These are phyloP conservation scores for Nitzschia inconspicua DNA, from an alignment of 108 stramenopile species.

Conservation along the genomic window DNA sequence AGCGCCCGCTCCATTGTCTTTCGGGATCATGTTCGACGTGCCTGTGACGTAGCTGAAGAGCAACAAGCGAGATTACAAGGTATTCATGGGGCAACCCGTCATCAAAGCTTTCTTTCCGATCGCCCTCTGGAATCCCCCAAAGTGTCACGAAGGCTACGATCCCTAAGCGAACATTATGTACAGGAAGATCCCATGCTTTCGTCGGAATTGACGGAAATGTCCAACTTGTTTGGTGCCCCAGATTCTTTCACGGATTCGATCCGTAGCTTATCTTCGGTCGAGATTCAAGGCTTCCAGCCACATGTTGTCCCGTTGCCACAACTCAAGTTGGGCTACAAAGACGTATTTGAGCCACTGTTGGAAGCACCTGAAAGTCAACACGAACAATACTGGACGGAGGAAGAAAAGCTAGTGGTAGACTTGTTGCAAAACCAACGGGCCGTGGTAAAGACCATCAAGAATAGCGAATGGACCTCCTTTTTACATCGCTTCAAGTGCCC, in stretches of 20 bases:
- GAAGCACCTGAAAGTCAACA: constrained; percentile 18
- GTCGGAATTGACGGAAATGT: constrained; percentile 16
- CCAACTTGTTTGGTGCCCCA: constrained; percentile 10
- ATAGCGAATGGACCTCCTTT: constrained; percentile 80
- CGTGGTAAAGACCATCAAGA: constrained; percentile 78
- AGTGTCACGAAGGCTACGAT: background rate
- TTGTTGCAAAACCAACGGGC: constrained; percentile 54
- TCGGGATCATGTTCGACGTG: constrained; percentile 76
- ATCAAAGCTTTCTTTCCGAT: background rate
- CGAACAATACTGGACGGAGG: constrained; percentile 38
- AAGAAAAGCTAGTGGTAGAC: constrained; percentile 67
- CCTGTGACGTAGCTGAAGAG: constrained; percentile 5
- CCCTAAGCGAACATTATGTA: background rate
- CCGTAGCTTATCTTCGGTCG: constrained; percentile 13
- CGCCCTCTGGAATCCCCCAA: background rate
- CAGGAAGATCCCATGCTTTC: constrained; percentile 14
- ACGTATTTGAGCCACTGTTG: constrained; percentile 61
- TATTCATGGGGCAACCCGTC: background rate
- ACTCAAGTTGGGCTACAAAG: constrained; percentile 49
- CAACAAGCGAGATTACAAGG: background rate
- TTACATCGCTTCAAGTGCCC: constrained; percentile 64
- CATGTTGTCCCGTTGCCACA: constrained; percentile 64
- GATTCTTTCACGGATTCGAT: background rate
- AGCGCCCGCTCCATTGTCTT: constrained; percentile 84
- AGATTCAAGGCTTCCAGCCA: constrained; percentile 67